A percentile compares a stretch with the other conserved stretches of the same genome.
Evolutionary conservation across 2,329 filamentous ascomycete species (phyloP).

Genomic region (Hymenotorrendiella dingleyae): DNA sequence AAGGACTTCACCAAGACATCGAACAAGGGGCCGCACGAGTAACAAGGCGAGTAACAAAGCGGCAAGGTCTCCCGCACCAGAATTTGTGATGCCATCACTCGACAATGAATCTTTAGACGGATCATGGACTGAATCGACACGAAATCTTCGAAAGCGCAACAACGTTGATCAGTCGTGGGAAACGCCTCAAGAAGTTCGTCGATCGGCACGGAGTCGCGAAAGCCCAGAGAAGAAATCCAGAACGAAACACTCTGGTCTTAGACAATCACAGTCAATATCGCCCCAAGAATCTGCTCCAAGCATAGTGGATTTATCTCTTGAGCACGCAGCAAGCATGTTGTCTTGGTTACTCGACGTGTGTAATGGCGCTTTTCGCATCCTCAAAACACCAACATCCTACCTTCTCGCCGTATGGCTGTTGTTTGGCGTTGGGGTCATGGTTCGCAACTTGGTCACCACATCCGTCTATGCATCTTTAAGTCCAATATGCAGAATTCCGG

Average conservation of each 20-base stretch:
- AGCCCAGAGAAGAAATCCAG: conserved; percentile 21
- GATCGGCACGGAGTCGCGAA: conserved; percentile 6
- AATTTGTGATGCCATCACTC: conserved; percentile 30
- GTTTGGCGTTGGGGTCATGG: conserved; percentile 51
- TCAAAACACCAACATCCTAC: conserved; percentile 59
- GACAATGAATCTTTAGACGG: conserved; percentile 26
- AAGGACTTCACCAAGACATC: conserved; percentile 13
- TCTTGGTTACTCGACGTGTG: conserved; percentile 51
- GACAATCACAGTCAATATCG: background rate
- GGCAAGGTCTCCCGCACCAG: conserved; percentile 28
- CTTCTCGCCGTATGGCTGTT: conserved; percentile 56
- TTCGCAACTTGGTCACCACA: conserved; percentile 55
- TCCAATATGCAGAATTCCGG: conserved; percentile 65
- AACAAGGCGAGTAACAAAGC: conserved; percentile 3
- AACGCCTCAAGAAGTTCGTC: conserved; percentile 12
- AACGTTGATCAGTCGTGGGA: conserved; percentile 11
- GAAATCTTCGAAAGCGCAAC: conserved; percentile 13
- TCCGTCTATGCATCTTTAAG: conserved; percentile 58
- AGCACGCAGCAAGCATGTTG: conserved; percentile 22
- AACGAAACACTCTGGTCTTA: conserved; percentile 4
- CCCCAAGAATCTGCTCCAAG: conserved; percentile 9
- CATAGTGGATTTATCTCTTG: conserved; percentile 18
- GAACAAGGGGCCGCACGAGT: too few relatives aligned
- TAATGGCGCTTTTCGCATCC: conserved; percentile 51
- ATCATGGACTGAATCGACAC: conserved; percentile 24